Evolutionary conservation across 2,329 filamentous ascomycete genomes (phyloP).

Genomic region (Hymenoscyphus infarciens): DNA sequence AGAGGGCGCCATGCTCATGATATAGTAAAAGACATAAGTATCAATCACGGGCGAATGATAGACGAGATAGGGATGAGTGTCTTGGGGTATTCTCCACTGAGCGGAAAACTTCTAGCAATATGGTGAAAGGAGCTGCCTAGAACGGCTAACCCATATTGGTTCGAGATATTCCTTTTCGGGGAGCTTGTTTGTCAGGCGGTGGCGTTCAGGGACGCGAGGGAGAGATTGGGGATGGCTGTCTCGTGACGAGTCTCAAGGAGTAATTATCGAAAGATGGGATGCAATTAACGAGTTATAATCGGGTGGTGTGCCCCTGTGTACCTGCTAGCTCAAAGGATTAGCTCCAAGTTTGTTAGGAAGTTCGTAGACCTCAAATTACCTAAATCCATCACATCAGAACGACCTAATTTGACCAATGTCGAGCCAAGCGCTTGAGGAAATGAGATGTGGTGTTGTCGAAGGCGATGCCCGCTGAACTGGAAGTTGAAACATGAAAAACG

Average conservation of each 20-base stretch:
- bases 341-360: not conserved
- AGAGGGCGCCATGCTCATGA: slow-evolving; percentile 2
- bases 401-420: not conserved
- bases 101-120: not conserved
- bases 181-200: not conserved
- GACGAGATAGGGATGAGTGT: slow-evolving; percentile 9
- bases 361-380: not conserved
- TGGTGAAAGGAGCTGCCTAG: not conserved
- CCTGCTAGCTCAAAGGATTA: not conserved
- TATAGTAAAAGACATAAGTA: not conserved
- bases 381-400: not conserved
- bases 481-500: not conserved
- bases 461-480: not conserved
- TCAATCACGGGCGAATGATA: not conserved
- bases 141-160: not conserved
- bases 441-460: not conserved
- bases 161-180: not conserved
- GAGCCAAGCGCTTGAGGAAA: not conserved
- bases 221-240: not conserved
- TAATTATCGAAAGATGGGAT: not conserved
- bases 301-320: not conserved
- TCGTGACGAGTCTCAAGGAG: not conserved
- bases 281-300: not conserved
- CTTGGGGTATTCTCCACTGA: slow-evolving; percentile 13
- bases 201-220: not conserved